Percentiles rank a stretch among this genome's conserved stretches.
Conservation (phyloP, 2,329 filamentous ascomycete genomes). For the Pseudogymnoascus sp. region DNA sequence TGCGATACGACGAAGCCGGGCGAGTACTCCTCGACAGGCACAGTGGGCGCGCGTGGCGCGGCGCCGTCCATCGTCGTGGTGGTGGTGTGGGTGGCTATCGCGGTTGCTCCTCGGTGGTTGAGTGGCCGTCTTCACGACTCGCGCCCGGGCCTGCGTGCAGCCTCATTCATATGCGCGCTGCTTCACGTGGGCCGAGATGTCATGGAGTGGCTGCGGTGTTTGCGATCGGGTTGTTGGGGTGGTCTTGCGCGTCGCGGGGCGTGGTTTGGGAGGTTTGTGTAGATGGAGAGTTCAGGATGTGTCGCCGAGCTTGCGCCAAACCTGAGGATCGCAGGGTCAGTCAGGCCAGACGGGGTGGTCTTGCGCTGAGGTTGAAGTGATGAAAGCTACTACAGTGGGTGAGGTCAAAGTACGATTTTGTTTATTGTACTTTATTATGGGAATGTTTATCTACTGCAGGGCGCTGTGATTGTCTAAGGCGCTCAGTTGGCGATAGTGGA, state of each 20-base stretch:
- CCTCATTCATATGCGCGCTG: constrained; percentile 7
- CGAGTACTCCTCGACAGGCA: constrained; percentile 8
- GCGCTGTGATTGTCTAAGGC: constrained; percentile 1
- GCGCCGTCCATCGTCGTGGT: background rate
- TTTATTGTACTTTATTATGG: constrained; percentile 3
- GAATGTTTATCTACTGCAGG: constrained; percentile 4
- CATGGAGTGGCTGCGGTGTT: background rate
- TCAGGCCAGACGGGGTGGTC: background rate
- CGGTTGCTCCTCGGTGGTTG: background rate
- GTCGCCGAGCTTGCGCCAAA: constrained; percentile 5
- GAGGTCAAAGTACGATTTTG: background rate
- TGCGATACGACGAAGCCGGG: constrained; percentile 52
- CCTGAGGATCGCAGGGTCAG: constrained; percentile 5
- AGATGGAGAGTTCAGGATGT: background rate
- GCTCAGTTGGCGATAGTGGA: background rate
- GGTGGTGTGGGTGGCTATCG: background rate
- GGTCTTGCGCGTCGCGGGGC: constrained; percentile 6
- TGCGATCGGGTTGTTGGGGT: background rate
- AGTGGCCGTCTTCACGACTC: constrained; percentile 5
- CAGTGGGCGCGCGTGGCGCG: background rate
- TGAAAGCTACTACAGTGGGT: background rate
- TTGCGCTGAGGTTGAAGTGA: background rate
- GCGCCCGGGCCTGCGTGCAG: background rate
- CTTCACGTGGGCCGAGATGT: background rate
- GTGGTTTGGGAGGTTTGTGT: background rate